Evolutionary conservation across 129 eudicot species (phyloP), one percentile per base, ranked within the genome.

Genomic region (Lactuca saligna): DNA sequence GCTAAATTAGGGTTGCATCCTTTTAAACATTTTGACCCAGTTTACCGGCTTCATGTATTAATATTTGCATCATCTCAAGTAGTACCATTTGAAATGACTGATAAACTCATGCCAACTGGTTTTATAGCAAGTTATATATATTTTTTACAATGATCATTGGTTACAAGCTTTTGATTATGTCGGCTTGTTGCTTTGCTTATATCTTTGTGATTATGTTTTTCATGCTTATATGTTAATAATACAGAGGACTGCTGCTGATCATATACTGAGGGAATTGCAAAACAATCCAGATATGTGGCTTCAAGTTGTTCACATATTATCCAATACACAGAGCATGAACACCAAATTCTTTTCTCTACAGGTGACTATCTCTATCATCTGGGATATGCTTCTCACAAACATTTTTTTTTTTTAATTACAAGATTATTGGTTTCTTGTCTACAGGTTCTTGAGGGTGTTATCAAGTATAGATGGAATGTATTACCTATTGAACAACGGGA

Each of bases 271-370:
- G 66, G 98, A 93, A 48, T 79, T 93, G 82, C 97, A 93, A 80
- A 87, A 83, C 73, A 93, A 93, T 78, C 92, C 95, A 17, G 95
- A 93, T 61, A 93, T 83, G 92, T 93, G 98, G 98, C 97, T 93
- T 70, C 98, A 93, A 85, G 98, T 93, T 71, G 97, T 93, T 73
- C 98, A 89, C 85, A 87, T 93, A 63, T 78, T 93, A 72, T 88
- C 95, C 50, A 86, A 48, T 62, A 81, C 95, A 44, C 92, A 89
- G 57, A 86, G 79, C 86, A 67, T 93, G 77, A 85, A 93, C 69
- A 93, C 98, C 65, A 93, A 93, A 64, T 93, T 88, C 77, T 93
- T 93, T 67, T 88, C 98, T 55, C 72, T 93, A 81, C 98, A 93
- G 97, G 98, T 93, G 39, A 81, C 57, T 35, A 17, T 50, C 65